A percentile compares a stretch with the other conserved stretches of the same genome.
Evolutionary conservation across 2,329 filamentous ascomycete species (phyloP).

Genomic region (Fusarium vanettenii): DNA sequence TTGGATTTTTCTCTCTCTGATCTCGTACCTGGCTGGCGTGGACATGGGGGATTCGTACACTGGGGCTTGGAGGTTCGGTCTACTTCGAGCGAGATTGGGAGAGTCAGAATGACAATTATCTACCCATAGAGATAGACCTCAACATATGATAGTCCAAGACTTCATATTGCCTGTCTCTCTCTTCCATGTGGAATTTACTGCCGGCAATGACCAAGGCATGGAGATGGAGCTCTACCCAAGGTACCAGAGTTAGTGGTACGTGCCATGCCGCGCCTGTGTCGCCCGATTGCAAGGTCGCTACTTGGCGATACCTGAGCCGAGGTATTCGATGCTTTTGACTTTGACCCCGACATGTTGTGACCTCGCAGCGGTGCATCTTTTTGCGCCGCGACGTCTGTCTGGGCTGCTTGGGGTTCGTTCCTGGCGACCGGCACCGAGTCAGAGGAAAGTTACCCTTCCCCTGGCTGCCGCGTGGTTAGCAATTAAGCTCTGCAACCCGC

Average conservation of each 20-base stretch:
- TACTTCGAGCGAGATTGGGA: neutral
- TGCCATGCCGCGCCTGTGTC: slow-evolving; percentile 19
- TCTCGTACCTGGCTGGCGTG: slow-evolving; percentile 17
- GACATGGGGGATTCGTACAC: slow-evolving; percentile 15
- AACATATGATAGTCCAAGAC: neutral
- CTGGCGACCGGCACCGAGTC: neutral
- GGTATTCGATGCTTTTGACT: slow-evolving; percentile 1
- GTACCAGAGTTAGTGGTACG: slow-evolving; percentile 1
- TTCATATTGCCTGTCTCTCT: neutral
- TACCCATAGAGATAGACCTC: neutral
- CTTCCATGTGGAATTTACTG: slow-evolving; percentile 7
- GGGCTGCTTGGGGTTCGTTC: neutral
- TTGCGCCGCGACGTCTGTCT: neutral
- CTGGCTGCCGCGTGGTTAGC: neutral
- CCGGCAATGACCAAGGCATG: slow-evolving; percentile 8
- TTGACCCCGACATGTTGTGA: neutral
- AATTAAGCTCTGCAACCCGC: neutral
- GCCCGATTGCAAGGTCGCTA: slow-evolving; percentile 9
- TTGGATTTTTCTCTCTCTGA: slow-evolving; percentile 2
- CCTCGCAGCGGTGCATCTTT: neutral
- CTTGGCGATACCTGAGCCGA: slow-evolving; percentile 8
- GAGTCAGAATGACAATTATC: neutral
- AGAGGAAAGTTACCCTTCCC: neutral
- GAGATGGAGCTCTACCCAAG: neutral
- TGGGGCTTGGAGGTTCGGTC: neutral